Base-by-base conservation (phyloP, 176 grass and related monocot species). In the Raddia guianensis region DNA sequence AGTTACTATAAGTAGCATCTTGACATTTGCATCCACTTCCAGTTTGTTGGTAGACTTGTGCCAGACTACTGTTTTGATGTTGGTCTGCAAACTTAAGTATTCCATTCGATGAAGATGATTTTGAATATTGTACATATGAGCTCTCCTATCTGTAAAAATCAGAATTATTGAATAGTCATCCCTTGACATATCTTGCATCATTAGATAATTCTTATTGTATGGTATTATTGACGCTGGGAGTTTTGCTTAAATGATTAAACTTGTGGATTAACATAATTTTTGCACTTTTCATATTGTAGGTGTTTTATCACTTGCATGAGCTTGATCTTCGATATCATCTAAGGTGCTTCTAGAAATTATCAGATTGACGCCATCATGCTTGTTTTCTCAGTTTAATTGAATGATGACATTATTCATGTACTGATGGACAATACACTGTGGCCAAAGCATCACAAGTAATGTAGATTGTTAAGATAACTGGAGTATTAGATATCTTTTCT, bases 301-400 rank as follows among this genome's bases (percentile, higher is more conserved):
- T 98, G 61, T 98, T 98, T 86, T 83, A 86, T 81, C 95, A 98
- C 81, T 83, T 98, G 68, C 95, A 98, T 85, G 92, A 98, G 50
- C 95, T 98, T 85, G 95, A 98, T 92, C 90, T 98, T 83, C 92
- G 92, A 44, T 98, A 98, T 87, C 95, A 98, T 87, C 71, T 98
- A 70, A 98, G 91, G 95, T 98, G 91, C 37, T 70, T 60, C 7
- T 58, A 51, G 76, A 20, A 83, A 88, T 27, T 27, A 56, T 76
- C 53, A 55, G 49, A 47, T 62, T 49, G 9, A 66, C 8, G 9
- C 12, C 48, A 48, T 67, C 70, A 34, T 76, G 35, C n/a, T 72
- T 77, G 6, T 82, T 87, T 68, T 50, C 70, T 74, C 35, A 44
- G 33, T 80, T 61, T 75, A 9, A 54, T 70, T 19, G 19, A 68